Percentiles rank a stretch among this genome's conserved stretches.
Evolutionary conservation across 1,284 basidiomycete genomes (phyloP).

Genomic region (Cutaneotrichosporon sp.): DNA sequence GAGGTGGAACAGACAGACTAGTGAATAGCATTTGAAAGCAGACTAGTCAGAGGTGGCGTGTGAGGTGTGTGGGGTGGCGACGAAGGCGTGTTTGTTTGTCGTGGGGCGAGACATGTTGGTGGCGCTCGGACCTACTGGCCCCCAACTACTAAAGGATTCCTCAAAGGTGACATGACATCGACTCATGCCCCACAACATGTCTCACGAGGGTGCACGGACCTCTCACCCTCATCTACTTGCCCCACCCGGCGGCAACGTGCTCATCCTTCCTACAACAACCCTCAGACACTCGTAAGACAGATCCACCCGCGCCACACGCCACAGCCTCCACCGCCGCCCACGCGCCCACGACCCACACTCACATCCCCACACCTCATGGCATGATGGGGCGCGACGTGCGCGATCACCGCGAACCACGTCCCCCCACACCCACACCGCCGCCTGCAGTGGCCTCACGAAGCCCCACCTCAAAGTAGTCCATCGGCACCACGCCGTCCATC

Average conservation of each 20-base stretch:
- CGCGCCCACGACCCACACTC: no score
- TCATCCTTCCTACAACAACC: no score
- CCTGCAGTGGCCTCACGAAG: neutral
- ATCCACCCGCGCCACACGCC: neutral
- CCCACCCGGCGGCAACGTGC: neutral
- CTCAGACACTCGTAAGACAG: no score
- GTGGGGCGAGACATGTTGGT: neutral
- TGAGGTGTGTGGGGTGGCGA: neutral
- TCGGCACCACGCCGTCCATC: constrained; percentile 8
- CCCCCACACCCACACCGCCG: neutral
- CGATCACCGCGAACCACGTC: neutral
- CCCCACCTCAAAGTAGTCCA: constrained; percentile 1
- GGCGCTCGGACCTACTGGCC: neutral
- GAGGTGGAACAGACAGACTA: no score
- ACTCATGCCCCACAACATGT: neutral
- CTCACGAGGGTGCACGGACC: neutral
- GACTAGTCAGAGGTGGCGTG: neutral
- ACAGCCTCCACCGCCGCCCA: neutral
- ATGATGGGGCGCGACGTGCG: neutral
- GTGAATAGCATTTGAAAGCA: no score
- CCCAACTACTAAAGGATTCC: no score
- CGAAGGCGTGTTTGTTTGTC: neutral
- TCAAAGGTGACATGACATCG: no score
- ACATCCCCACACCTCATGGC: neutral
- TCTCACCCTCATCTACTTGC: no score